Percentiles rank a stretch among this genome's conserved stretches.
Conservation (phyloP, 176 grass and related monocot species). For the Avena atlantica region DNA sequence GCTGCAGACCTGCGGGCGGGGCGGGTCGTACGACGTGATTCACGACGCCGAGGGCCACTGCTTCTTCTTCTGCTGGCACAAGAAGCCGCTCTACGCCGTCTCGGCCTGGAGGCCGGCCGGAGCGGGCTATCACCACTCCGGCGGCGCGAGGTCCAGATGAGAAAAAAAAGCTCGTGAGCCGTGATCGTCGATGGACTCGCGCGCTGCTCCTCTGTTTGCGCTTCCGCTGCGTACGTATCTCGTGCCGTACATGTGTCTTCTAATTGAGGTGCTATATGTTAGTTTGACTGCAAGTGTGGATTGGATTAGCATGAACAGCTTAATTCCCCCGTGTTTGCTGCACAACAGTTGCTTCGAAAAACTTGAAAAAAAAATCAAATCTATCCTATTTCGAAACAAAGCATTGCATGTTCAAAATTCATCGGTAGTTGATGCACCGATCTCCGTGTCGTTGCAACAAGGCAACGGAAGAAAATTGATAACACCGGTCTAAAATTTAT, state of each 20-base stretch:
- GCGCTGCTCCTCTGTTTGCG: not conserved
- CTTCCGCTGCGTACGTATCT: not conserved
- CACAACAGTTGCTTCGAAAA: not conserved
- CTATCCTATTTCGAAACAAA: not conserved
- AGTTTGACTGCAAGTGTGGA: not conserved
- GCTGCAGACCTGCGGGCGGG: constrained; percentile 56
- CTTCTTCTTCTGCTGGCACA: constrained; percentile 67
- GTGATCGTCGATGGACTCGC: not conserved
- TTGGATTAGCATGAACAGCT: not conserved
- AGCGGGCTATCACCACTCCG: constrained; percentile 6
- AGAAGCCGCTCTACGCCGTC: constrained; percentile 55
- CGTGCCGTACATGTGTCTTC: not conserved
- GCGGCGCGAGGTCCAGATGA: not conserved
- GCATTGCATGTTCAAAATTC: not conserved
- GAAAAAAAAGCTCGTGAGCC: not conserved
- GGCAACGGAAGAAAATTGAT: no score
- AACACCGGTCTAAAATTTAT: no score
- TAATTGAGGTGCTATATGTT: not conserved
- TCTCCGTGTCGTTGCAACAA: no score
- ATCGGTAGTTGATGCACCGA: not conserved
- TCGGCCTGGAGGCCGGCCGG: constrained; percentile 54
- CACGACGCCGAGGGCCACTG: constrained; percentile 46
- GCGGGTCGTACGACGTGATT: constrained; percentile 48
- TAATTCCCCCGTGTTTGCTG: not conserved
- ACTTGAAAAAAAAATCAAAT: not conserved